A percentile compares a stretch with the other conserved stretches of the same genome.
Evolutionary conservation across 805 yeast species (phyloP).

Genomic region (Zygotorulaspora danielsina): DNA sequence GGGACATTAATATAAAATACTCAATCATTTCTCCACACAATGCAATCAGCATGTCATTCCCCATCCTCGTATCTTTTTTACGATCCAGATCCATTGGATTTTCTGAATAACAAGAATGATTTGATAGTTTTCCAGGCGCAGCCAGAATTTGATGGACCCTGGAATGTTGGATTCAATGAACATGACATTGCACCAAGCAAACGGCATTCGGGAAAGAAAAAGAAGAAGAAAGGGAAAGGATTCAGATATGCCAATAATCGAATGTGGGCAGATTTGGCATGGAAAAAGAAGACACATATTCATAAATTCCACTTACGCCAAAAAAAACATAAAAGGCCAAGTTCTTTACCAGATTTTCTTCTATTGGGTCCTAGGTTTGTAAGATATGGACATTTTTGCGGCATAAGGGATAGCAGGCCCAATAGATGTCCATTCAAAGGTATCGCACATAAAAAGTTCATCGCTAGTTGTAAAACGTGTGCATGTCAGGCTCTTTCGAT

Average conservation of each 20-base stretch:
- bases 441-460: conserved; percentile 15
- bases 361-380: conserved; percentile 12
- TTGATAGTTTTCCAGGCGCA: too few relatives aligned
- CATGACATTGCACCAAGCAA: too few relatives aligned
- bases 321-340: conserved; percentile 11
- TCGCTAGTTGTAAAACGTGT: conserved; percentile 18
- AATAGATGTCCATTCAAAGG: conserved; percentile 22
- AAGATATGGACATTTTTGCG: conserved; percentile 22
- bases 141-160: too few relatives aligned
- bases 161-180: too few relatives aligned
- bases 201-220: neutral
- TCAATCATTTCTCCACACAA: too few relatives aligned
- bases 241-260: neutral
- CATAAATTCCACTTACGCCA: conserved; percentile 8
- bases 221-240: neutral
- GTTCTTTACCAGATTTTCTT: conserved; percentile 6
- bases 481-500: conserved; percentile 16
- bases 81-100: too few relatives aligned
- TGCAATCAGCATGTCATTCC: too few relatives aligned
- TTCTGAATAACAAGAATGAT: too few relatives aligned
- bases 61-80: too few relatives aligned
- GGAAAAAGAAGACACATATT: conserved; percentile 11
- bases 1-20: too few relatives aligned
- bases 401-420: conserved; percentile 20
- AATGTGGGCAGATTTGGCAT: neutral